These are phyloP conservation scores for Aspergillus pseudoviridinutans DNA, from an alignment of 2,329 filamentous ascomycete genomes.

Conservation along the genomic window DNA sequence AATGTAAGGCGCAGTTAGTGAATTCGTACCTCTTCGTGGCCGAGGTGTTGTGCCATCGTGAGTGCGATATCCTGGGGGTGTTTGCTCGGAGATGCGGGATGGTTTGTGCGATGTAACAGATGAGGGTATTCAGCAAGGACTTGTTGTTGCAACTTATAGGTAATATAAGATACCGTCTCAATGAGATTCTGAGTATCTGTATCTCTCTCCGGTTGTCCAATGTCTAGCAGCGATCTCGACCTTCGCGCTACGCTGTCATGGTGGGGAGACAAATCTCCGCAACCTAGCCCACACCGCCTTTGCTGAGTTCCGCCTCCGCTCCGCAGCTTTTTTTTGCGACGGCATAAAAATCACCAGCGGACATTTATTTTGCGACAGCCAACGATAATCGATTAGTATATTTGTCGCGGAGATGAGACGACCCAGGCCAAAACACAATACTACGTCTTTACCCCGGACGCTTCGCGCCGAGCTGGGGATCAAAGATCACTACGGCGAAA, in stretches of 20 bases:
- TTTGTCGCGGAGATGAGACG: conserved; percentile 19
- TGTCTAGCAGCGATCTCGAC: conserved; percentile 1
- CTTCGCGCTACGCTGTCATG: not conserved
- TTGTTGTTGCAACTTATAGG: not conserved
- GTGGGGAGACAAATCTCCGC: conserved; percentile 11
- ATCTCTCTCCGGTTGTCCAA: not conserved
- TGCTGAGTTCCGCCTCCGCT: conserved; percentile 18
- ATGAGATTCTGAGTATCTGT: not conserved
- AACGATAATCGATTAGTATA: not conserved
- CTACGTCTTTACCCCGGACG: conserved; percentile 38
- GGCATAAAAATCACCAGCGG: conserved; percentile 14
- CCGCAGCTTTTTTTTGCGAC: conserved; percentile 8
- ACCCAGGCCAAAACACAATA: conserved; percentile 37
- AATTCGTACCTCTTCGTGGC: conserved; percentile 39
- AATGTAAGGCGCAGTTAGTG: not conserved
- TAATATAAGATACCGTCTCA: not conserved
- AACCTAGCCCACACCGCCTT: conserved; percentile 15
- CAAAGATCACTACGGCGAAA: conserved; percentile 32
- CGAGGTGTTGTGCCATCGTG: conserved; percentile 34
- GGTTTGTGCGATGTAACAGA: not conserved
- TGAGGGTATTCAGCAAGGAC: not conserved
- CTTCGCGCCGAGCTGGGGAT: conserved; percentile 40
- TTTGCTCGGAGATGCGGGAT: not conserved
- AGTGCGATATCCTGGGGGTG: not conserved
- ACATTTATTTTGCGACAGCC: not conserved